phyloP scores from a whole-genome alignment of 495 filamentous ascomycete genomes.

The Staphylotrichum longicolle region DNA sequence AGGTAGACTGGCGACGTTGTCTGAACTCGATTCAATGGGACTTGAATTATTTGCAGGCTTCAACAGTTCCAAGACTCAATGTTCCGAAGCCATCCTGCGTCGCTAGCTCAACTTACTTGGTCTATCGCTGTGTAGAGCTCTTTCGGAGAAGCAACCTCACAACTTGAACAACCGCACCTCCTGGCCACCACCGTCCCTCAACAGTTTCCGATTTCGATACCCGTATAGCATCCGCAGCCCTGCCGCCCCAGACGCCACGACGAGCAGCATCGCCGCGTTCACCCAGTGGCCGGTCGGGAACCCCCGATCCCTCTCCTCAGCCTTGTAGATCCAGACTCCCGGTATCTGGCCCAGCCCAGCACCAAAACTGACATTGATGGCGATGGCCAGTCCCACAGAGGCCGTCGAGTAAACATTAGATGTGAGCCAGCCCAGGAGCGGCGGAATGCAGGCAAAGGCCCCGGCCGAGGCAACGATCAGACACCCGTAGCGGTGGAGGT shows the following conservation, averaged over 20 bases:
- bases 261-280: constrained; percentile 47
- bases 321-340: constrained; percentile 71
- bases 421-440: constrained; percentile 67
- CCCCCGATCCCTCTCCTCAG: constrained; percentile 55
- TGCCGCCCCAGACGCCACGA: constrained; percentile 40
- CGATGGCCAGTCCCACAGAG: constrained; percentile 64
- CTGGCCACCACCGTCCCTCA: constrained; percentile 24
- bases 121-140: too few relatives aligned
- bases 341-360: constrained; percentile 65
- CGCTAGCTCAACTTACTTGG: too few relatives aligned
- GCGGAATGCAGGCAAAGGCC: constrained; percentile 55
- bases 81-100: too few relatives aligned
- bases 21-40: too few relatives aligned
- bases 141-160: background rate
- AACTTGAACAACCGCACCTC: constrained; percentile 30
- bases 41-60: too few relatives aligned
- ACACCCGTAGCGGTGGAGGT: constrained; percentile 59
- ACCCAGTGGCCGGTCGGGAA: constrained; percentile 66
- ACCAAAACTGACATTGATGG: constrained; percentile 64
- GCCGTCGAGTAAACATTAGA: constrained; percentile 64
- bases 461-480: constrained; percentile 66
- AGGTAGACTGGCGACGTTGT: too few relatives aligned
- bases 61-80: too few relatives aligned
- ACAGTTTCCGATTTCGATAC: constrained; percentile 38
- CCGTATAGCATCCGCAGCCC: constrained; percentile 44